Evolutionary conservation across 139 green algal genomes (phyloP), one percentile per base, ranked within the genome.

Genomic region (Chlamydomonas asymmetrica): DNA sequence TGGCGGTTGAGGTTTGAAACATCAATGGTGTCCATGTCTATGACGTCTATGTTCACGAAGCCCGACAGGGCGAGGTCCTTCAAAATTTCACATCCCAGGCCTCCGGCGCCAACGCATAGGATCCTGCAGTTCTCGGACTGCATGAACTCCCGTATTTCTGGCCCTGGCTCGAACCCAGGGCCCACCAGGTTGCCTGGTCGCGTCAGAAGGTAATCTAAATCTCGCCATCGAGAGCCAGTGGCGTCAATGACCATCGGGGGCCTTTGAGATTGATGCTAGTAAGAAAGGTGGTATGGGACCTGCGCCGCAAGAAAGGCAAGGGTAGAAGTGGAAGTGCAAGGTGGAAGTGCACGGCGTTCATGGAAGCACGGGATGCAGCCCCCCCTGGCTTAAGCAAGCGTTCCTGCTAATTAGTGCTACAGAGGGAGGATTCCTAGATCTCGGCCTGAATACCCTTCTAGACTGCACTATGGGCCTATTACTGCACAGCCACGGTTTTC

Each of bases 21-120:
- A 76, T 99, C 97, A 34, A 99, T 99, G 3, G 94, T 99, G 89
- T 99, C 97, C 95, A 99, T 99, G 83, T 99, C 97, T 43, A 99
- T 99, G 0, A 99, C 96, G 74, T 99, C 92, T 13, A 99, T 97
- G 84, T 98, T 90, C 39, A 91, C 90, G 84, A 99, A 98, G 13
- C 96, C 96, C 1, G 84, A 89, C 20, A 99, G 88, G 25, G 96
- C 96, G 34, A 99, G 80, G 74, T 98, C 96, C 83, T 99, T 99
- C 5, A 99, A 85, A 37, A 99, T 91, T 83, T 99, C 96, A 76
- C 97, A 99, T 27, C 97, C 97, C n/a, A 99, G 91, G 5, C 97
- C 97, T 43, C 97, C 97, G 25, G 96, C 96, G 16, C 96, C 96
- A 22, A 99, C 92, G 41, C 94, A 92, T 23, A 99, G 89, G 27